Percentiles rank a stretch among this genome's conserved stretches.
phyloP scores from a whole-genome alignment of 2,329 filamentous ascomycete genomes.

The Cercospora nicotianae region DNA sequence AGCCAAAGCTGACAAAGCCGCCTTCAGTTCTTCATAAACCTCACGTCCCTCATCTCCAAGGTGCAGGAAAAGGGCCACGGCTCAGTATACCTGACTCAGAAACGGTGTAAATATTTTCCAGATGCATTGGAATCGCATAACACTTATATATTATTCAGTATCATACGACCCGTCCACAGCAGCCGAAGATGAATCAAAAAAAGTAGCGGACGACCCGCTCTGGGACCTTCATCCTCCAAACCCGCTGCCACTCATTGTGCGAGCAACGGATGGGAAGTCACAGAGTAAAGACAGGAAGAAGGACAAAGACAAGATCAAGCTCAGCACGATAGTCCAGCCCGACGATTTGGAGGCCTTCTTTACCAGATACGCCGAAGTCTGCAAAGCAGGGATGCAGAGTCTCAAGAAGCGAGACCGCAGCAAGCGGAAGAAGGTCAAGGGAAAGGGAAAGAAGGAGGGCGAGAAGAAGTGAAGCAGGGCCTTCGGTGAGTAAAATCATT shows the following conservation, averaged over 20 bases:
- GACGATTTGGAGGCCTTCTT: constrained; percentile 80
- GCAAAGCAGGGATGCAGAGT: constrained; percentile 82
- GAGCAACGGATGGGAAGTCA: constrained; percentile 75
- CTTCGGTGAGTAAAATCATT: neutral
- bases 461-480: constrained; percentile 25
- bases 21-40: constrained; percentile 70
- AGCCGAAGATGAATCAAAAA: constrained; percentile 39
- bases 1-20: neutral
- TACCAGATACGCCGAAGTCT: constrained; percentile 80
- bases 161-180: constrained; percentile 47
- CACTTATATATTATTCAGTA: constrained; percentile 32
- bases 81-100: constrained; percentile 73
- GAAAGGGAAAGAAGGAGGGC: constrained; percentile 62
- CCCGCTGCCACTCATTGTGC: constrained; percentile 73
- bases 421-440: constrained; percentile 76
- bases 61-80: constrained; percentile 70
- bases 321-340: constrained; percentile 79
- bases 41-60: constrained; percentile 66
- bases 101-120: constrained; percentile 58
- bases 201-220: constrained; percentile 54
- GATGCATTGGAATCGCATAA: constrained; percentile 3
- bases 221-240: constrained; percentile 60
- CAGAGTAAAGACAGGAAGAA: constrained; percentile 48
- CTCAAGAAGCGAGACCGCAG: constrained; percentile 92
- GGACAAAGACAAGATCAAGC: constrained; percentile 65